Evolutionary conservation across 768 basidiomycete genomes (phyloP), one percentile per base, ranked within the genome.

Genomic region (Cubamyces lactineus): DNA sequence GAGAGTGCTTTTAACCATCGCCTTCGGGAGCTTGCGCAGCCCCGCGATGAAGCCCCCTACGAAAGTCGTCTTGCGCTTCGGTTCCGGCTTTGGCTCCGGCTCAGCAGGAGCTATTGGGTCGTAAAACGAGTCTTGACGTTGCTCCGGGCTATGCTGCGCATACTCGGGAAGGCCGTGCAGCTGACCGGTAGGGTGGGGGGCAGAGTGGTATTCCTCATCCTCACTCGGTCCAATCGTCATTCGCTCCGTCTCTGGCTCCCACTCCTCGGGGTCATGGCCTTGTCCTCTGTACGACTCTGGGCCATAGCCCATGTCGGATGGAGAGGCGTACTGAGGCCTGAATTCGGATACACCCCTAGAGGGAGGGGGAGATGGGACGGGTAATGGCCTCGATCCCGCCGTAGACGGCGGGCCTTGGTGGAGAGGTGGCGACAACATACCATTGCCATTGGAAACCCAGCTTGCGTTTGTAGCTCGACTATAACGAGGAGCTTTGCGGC

Each of bases 1-100:
- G 24, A 61, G 34, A 13, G 41, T 34, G 39, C 59, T 65, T 59
- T 46, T 65, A 13, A 53, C 51, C 55, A 68, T 56, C 13, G 59
- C 61, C 42, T 59, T 59, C 4, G 70, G 68, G 16, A 69, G 45
- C 41, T 53, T 66, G 42, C 57, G 62, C 19, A 69, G 50, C 3
- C 62, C 60, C 2, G 63, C 49, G 30, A 72, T 61, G 57, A 72
- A 72, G 0, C 71, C 69, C 38, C 71, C 71, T 4, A 72, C 70
- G 48, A 70, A 72, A 1, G 51, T 53, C 50, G 47, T 66, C 56
- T 43, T 43, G 53, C 50, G 61, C 28, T 45, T 48, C 1, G 54
- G 53, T n/a, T 43, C 43, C 3, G 26, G 28, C 13, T 34, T 17
- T 19, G 21, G 42, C 26, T 43, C 28, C 7, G 48, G 55, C 16